Conservation (phyloP, 768 basidiomycete genomes). For the Russula sp. region DNA sequence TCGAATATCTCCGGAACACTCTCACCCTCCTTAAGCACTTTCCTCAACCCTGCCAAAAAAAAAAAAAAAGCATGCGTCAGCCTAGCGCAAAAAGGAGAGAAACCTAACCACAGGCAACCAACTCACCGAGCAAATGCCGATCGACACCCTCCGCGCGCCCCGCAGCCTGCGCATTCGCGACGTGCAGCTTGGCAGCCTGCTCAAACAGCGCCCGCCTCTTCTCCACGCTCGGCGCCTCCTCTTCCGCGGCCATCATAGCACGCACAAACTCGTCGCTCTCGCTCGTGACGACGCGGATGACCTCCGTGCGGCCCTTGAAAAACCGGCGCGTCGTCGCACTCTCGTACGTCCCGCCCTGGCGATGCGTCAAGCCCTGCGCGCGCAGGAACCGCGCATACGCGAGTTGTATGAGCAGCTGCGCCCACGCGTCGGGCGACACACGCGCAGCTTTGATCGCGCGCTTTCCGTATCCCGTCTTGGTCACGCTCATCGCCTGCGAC, state of each 20-base stretch:
- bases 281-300: constrained; percentile 75
- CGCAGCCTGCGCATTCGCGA: constrained; percentile 54
- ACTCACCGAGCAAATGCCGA: constrained; percentile 75
- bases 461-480: constrained; percentile 76
- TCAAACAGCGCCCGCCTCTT: constrained; percentile 48
- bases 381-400: constrained; percentile 65
- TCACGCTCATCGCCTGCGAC: constrained; percentile 55
- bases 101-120: not conserved
- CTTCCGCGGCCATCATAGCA: constrained; percentile 54
- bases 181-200: constrained; percentile 57
- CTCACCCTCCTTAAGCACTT: constrained; percentile 54
- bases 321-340: constrained; percentile 87
- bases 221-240: constrained; percentile 35
- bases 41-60: constrained; percentile 61
- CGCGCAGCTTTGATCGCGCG: constrained; percentile 77
- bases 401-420: constrained; percentile 86
- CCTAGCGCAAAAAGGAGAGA: not conserved
- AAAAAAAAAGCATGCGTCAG: not conserved
- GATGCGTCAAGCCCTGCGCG: constrained; percentile 34
- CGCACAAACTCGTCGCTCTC: constrained; percentile 73
- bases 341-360: constrained; percentile 84
- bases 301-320: constrained; percentile 86
- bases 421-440: constrained; percentile 92
- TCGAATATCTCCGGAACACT: constrained; percentile 59
- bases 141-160: constrained; percentile 73